phyloP scores from a whole-genome alignment of 2,329 filamentous ascomycete species.

The Aureobasidium lini region DNA sequence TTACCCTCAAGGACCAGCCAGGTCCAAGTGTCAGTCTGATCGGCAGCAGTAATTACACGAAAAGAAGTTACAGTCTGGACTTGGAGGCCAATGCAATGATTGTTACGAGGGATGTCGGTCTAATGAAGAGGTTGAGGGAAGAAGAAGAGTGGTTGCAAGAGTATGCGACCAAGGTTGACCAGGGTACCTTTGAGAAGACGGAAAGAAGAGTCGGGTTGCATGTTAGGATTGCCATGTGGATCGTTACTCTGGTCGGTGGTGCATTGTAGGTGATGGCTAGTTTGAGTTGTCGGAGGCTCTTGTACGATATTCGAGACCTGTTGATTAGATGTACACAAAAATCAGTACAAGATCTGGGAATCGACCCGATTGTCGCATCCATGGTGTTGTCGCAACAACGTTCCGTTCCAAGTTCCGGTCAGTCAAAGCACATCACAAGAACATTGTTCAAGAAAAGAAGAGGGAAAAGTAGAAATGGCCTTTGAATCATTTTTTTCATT shows the following conservation, averaged over 20 bases:
- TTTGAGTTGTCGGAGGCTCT: neutral
- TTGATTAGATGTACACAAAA: neutral
- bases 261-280: conserved; percentile 54
- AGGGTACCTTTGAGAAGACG: conserved; percentile 70
- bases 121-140: conserved; percentile 66
- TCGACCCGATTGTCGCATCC: no score
- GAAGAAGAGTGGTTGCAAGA: conserved; percentile 77
- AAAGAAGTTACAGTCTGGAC: conserved; percentile 85
- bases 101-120: conserved; percentile 64
- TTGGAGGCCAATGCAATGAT: conserved; percentile 84
- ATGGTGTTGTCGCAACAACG: neutral
- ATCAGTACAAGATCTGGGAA: no score
- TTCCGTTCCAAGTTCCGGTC: no score
- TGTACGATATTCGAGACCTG: neutral
- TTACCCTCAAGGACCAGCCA: conserved; percentile 54
- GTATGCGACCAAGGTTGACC: conserved; percentile 59
- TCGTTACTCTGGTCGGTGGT: conserved; percentile 77
- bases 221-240: conserved; percentile 88
- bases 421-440: neutral
- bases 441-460: neutral
- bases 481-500: conserved; percentile 13
- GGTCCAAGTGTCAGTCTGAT: conserved; percentile 73
- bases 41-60: conserved; percentile 93
- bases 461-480: neutral
- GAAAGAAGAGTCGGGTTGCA: conserved; percentile 80